These are phyloP conservation scores for Fusarium transvaalense DNA, from an alignment of 2,329 filamentous ascomycete genomes.

Conservation along the genomic window DNA sequence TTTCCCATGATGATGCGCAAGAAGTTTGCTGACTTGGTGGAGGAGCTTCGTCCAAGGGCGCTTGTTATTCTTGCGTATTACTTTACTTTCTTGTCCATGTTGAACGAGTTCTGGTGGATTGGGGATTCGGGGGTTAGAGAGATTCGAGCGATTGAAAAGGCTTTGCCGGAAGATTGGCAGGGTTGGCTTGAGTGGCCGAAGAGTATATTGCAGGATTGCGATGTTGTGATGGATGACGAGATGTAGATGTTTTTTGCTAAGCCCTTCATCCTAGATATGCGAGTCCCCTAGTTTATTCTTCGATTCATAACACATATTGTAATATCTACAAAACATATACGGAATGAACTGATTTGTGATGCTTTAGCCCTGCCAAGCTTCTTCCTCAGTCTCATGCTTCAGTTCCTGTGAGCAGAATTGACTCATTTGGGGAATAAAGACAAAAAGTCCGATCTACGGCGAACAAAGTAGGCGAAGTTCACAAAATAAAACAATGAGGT, in stretches of 20 bases:
- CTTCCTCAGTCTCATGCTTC: background rate
- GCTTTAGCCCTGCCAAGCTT: background rate
- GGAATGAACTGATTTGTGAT: background rate
- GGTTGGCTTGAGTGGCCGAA: slow-evolving; percentile 11
- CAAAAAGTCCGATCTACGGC: slow-evolving; percentile 1
- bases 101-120: slow-evolving; percentile 8
- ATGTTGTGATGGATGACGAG: background rate
- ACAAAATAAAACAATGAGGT: slow-evolving; percentile 18
- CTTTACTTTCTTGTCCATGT: slow-evolving; percentile 8
- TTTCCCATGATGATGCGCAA: slow-evolving; percentile 9
- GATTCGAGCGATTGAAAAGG: background rate
- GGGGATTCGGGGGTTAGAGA: slow-evolving; percentile 3
- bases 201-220: background rate
- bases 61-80: slow-evolving; percentile 13
- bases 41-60: slow-evolving; percentile 7
- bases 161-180: slow-evolving; percentile 6
- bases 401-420: slow-evolving; percentile 16
- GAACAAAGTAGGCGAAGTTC: background rate
- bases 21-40: slow-evolving; percentile 4
- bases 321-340: background rate
- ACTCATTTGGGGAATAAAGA: slow-evolving; percentile 5
- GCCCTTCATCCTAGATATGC: background rate
- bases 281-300: background rate
- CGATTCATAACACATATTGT: background rate
- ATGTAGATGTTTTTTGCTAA: background rate